Evolutionary conservation across 179 eudicot genomes (phyloP).

Genomic region (Silene coronaria): DNA sequence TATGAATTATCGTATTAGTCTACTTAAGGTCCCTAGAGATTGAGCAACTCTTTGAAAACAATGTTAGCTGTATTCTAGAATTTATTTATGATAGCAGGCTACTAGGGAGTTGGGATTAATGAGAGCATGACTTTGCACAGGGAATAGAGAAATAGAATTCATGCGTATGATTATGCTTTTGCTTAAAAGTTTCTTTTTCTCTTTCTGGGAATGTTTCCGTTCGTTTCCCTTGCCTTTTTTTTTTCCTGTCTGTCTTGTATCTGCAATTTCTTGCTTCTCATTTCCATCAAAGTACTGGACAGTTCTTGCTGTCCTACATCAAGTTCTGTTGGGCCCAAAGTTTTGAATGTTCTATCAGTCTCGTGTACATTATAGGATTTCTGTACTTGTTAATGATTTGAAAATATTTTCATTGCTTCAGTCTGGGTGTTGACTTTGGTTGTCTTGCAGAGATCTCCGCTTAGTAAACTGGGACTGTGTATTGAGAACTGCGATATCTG

Average conservation of each 20-base stretch:
- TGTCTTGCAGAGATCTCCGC: slow-evolving; percentile 55
- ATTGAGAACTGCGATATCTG: slow-evolving; percentile 88
- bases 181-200: not conserved
- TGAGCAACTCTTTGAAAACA: too few species aligned
- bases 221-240: not conserved
- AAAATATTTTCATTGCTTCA: not conserved
- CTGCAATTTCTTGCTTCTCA: not conserved
- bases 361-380: not conserved
- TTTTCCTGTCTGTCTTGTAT: not conserved
- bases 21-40: too few species aligned
- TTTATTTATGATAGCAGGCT: too few species aligned
- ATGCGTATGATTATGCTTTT: not conserved
- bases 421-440: not conserved
- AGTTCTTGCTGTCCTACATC: not conserved
- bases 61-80: too few species aligned
- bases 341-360: not conserved
- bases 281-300: not conserved
- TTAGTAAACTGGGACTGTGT: slow-evolving; percentile 94
- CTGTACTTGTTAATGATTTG: not conserved
- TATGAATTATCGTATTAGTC: too few species aligned
- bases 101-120: too few species aligned
- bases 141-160: not conserved
- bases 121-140: not conserved
- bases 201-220: too few species aligned
- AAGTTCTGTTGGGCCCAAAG: not conserved